These are phyloP conservation scores for Talaromyces sp. DNA, from an alignment of 2,329 filamentous ascomycete species.

Conservation along the genomic window DNA sequence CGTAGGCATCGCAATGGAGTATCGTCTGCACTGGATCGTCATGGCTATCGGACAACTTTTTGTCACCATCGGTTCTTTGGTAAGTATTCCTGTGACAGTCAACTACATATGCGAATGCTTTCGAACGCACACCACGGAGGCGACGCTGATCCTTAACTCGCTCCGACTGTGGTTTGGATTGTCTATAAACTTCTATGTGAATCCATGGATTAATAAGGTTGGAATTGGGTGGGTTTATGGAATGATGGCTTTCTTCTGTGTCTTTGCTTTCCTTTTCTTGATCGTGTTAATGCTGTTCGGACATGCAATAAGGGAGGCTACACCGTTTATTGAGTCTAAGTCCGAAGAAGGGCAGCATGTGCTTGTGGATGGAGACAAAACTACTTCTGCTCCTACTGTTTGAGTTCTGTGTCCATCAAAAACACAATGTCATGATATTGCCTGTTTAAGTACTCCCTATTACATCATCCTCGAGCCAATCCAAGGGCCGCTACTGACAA, in stretches of 20 bases:
- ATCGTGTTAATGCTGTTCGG: background rate
- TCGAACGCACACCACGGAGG: background rate
- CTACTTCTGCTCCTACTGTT: background rate
- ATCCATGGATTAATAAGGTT: background rate
- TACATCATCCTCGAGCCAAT: background rate
- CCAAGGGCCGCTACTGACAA: too few species aligned
- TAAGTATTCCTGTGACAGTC: background rate
- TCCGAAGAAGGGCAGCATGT: constrained; percentile 1
- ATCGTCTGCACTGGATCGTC: background rate
- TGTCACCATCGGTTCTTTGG: background rate
- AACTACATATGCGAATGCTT: constrained; percentile 3
- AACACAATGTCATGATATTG: background rate
- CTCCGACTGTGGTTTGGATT: background rate
- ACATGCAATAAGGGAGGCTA: constrained; percentile 1
- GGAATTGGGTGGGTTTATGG: constrained; percentile 3
- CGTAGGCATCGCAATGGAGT: background rate
- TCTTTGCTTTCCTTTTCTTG: background rate
- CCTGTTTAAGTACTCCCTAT: background rate
- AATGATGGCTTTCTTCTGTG: constrained; percentile 2
- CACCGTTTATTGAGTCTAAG: background rate
- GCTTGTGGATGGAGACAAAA: background rate
- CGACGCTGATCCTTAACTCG: background rate
- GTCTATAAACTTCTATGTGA: background rate
- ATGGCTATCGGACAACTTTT: background rate
- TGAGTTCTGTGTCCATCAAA: background rate